Percentiles rank a stretch among this genome's conserved stretches.
Conservation (phyloP, 208 protist genomes). For the Trichomonas tenax region DNA sequence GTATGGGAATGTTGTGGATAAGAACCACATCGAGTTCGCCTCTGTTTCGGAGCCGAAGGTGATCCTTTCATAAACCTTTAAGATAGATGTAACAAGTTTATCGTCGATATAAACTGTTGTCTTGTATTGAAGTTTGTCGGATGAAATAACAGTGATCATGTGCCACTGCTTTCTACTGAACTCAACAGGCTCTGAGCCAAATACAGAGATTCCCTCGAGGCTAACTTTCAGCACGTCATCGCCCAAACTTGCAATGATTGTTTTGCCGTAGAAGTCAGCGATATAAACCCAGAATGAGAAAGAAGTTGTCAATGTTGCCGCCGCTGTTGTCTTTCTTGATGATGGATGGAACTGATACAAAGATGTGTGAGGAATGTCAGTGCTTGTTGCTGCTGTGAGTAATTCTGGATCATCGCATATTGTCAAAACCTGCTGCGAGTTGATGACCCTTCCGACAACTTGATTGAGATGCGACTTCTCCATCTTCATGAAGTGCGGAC, state of each 20-base stretch:
- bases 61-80: background rate
- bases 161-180: background rate
- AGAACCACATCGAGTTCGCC: background rate
- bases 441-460: background rate
- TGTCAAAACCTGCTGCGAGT: background rate
- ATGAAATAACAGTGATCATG: background rate
- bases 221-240: background rate
- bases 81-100: background rate
- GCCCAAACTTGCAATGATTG: background rate
- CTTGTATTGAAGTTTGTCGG: background rate
- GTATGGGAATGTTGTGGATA: background rate
- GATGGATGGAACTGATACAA: background rate
- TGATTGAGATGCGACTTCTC: background rate
- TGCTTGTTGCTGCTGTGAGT: background rate
- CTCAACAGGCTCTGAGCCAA: background rate
- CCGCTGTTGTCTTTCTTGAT: background rate
- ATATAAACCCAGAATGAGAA: background rate
- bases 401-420: background rate
- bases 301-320: background rate
- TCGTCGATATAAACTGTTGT: background rate
- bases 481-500: background rate
- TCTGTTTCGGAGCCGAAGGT: background rate
- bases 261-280: background rate
- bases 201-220: background rate
- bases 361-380: background rate